Conservation (phyloP, 352 stramenopile species). For the Globisporangium splendens region DNA sequence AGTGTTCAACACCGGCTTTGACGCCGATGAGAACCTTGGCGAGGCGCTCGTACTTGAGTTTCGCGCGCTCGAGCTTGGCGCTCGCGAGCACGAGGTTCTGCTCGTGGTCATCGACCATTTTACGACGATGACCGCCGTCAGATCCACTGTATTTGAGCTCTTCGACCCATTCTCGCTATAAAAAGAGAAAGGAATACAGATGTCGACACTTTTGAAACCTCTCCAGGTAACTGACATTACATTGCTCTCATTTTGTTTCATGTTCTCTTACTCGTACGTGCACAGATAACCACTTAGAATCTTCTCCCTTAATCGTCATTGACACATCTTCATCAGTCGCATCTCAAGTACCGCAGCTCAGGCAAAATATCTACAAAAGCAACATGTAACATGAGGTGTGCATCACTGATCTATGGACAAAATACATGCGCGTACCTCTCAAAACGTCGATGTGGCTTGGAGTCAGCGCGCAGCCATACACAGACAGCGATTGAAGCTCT, state of each 20-base stretch:
- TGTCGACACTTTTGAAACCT: not conserved
- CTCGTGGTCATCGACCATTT: constrained; percentile 91
- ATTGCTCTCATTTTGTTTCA: not conserved
- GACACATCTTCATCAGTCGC: constrained; percentile 25
- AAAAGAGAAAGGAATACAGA: not conserved
- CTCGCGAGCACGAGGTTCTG: constrained; percentile 81
- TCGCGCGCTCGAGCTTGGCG: constrained; percentile 86
- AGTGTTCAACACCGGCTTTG: constrained; percentile 92
- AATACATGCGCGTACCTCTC: constrained; percentile 27
- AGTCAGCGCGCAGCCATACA: constrained; percentile 51
- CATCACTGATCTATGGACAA: no score
- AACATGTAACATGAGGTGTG: not conserved
- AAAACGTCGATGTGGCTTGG: constrained; percentile 49
- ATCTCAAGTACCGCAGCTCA: constrained; percentile 39
- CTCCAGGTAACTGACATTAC: not conserved
- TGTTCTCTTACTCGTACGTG: not conserved
- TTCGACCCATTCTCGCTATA: constrained; percentile 55
- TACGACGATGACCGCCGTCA: constrained; percentile 68
- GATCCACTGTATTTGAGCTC: constrained; percentile 93
- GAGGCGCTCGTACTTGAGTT: constrained; percentile 91
- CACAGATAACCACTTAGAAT: no score
- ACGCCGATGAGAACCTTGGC: constrained; percentile 90
- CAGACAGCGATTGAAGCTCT: constrained; percentile 45
- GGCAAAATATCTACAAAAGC: constrained; percentile 51
- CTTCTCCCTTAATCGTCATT: no score